These are phyloP conservation scores for Anthoceros angustus DNA, from an alignment of 225 moss, liverwort and hornwort genomes.

Conservation along the genomic window DNA sequence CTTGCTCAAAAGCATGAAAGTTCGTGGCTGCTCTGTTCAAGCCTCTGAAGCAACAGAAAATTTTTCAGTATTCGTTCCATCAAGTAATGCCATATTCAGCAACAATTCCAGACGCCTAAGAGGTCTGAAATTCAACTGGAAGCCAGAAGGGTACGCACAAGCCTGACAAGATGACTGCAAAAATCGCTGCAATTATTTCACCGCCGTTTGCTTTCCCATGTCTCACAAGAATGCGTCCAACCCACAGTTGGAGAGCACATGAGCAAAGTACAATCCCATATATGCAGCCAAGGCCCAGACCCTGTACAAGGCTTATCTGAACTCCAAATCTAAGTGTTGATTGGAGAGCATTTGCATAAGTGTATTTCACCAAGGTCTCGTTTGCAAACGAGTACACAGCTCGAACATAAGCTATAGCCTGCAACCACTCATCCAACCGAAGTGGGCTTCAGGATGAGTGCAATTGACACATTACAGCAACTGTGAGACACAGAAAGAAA, in stretches of 20 bases:
- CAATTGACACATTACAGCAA: neutral
- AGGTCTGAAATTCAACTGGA: neutral
- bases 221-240: constrained; percentile 45
- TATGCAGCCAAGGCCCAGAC: constrained; percentile 65
- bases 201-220: constrained; percentile 40
- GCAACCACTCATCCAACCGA: constrained; percentile 10
- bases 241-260: constrained; percentile 66
- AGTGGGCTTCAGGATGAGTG: neutral
- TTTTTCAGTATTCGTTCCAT: constrained; percentile 1
- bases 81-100: neutral
- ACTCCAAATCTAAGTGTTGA: constrained; percentile 68
- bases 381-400: constrained; percentile 79
- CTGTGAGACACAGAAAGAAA: neutral
- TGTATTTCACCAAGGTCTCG: constrained; percentile 70
- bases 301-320: constrained; percentile 71
- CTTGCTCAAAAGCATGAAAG: constrained; percentile 75
- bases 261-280: constrained; percentile 78
- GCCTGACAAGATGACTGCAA: constrained; percentile 70
- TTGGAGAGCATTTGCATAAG: constrained; percentile 71
- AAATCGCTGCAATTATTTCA: constrained; percentile 55
- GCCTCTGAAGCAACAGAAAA: constrained; percentile 32
- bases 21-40: constrained; percentile 76
- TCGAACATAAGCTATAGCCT: constrained; percentile 54
- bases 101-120: neutral
- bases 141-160: constrained; percentile 30